phyloP scores from a whole-genome alignment of 2,329 filamentous ascomycete genomes.

The Penicillium digitatum region DNA sequence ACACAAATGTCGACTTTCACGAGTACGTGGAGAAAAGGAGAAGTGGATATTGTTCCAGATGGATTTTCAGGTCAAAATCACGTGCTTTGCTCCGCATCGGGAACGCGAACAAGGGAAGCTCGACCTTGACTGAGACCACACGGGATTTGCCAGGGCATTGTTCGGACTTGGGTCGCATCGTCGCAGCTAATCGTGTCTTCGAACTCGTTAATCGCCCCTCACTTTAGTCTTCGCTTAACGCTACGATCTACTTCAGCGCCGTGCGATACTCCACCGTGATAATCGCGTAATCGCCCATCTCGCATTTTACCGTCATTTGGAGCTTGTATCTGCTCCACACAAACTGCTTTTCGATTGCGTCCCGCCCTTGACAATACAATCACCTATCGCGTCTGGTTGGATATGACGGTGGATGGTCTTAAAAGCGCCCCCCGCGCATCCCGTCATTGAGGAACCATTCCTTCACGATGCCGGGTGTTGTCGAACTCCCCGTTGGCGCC shows the following conservation, averaged over 20 bases:
- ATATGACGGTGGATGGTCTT: conserved; percentile 39
- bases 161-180: background rate
- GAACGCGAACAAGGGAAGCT: conserved; percentile 20
- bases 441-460: conserved; percentile 33
- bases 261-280: background rate
- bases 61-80: conserved; percentile 22
- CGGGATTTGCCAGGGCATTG: background rate
- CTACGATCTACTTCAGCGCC: background rate
- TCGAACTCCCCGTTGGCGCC: conserved; percentile 33
- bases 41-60: conserved; percentile 10
- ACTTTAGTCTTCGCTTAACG: background rate
- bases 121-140: conserved; percentile 1
- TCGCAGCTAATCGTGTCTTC: background rate
- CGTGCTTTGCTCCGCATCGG: conserved; percentile 23
- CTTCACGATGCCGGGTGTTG: conserved; percentile 39
- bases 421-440: conserved; percentile 38
- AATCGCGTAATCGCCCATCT: conserved; percentile 1
- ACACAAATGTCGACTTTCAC: background rate
- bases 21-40: conserved; percentile 6
- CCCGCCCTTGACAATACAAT: conserved; percentile 1
- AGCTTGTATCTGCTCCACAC: background rate
- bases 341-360: background rate
- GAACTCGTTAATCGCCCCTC: background rate
- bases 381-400: conserved; percentile 24
- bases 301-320: background rate